A percentile compares a stretch with the other conserved stretches of the same genome.
phyloP scores from a whole-genome alignment of 2,329 filamentous ascomycete species.

The Chrysosporium keratinophilum region DNA sequence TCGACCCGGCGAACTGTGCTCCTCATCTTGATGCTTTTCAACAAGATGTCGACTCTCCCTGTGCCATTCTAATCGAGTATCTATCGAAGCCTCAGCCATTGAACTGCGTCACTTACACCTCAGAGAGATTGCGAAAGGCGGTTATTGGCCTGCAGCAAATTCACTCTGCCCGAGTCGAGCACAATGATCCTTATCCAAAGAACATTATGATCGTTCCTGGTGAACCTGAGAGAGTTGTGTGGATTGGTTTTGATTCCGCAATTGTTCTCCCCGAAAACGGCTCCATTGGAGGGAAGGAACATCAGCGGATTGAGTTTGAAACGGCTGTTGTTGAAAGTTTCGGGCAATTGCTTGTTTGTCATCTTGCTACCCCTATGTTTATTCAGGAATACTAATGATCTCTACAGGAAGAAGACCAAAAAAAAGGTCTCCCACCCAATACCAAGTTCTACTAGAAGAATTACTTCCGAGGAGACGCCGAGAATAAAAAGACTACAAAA shows the following conservation, averaged over 20 bases:
- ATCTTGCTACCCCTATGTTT: too few species aligned
- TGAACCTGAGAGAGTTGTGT: slow-evolving; percentile 10
- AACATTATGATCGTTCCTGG: slow-evolving; percentile 13
- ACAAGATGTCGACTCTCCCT: slow-evolving; percentile 4
- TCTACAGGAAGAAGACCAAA: slow-evolving; percentile 3
- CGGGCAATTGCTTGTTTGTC: slow-evolving; percentile 3
- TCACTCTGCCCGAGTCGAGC: slow-evolving; percentile 12
- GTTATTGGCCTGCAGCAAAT: slow-evolving; percentile 8
- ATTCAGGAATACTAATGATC: neutral
- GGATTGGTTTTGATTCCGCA: slow-evolving; percentile 15
- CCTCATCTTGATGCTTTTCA: slow-evolving; percentile 13
- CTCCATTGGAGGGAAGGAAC: slow-evolving; percentile 5
- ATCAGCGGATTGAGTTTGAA: slow-evolving; percentile 8
- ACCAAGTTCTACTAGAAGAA: neutral
- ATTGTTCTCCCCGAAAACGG: slow-evolving; percentile 14
- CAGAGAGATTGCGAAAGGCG: slow-evolving; percentile 10
- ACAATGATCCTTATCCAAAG: slow-evolving; percentile 16
- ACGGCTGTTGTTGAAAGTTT: slow-evolving; percentile 10
- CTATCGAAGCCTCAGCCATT: slow-evolving; percentile 12
- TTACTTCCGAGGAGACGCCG: neutral
- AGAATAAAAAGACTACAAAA: too few species aligned
- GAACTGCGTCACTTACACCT: slow-evolving; percentile 12
- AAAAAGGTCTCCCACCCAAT: neutral
- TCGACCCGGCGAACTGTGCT: neutral
- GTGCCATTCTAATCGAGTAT: slow-evolving; percentile 15